Conservation (phyloP, 257 asterid genomes). For the Scutellaria galericulata region DNA sequence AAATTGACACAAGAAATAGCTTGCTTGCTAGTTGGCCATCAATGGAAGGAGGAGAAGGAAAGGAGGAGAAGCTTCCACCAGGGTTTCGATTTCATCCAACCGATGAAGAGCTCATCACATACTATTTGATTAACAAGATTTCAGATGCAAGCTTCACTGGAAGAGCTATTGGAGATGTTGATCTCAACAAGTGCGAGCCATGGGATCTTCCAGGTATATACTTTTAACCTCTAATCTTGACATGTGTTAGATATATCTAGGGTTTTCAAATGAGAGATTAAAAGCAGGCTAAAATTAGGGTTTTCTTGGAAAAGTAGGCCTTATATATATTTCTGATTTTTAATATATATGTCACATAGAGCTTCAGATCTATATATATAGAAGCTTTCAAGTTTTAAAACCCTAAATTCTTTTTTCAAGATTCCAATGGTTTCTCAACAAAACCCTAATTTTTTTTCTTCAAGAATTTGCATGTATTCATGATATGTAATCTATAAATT, state of each 20-base stretch:
- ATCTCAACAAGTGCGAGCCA: slow-evolving; percentile 93
- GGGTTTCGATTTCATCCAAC: slow-evolving; percentile 92
- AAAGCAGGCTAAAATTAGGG: slow-evolving; percentile 32
- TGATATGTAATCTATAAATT: not conserved
- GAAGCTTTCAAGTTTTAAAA: too few species aligned
- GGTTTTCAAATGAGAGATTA: slow-evolving; percentile 24
- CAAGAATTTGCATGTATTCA: not conserved
- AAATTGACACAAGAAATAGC: slow-evolving; percentile 8
- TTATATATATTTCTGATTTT: not conserved
- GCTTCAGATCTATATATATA: too few species aligned
- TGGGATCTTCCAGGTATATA: slow-evolving; percentile 92
- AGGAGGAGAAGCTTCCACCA: slow-evolving; percentile 76
- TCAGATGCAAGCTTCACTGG: slow-evolving; percentile 73
- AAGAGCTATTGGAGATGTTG: slow-evolving; percentile 88
- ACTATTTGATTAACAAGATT: slow-evolving; percentile 74
- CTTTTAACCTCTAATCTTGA: not conserved
- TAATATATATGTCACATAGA: too few species aligned
- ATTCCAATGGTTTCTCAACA: not conserved
- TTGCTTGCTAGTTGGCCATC: not conserved
- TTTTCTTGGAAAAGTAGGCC: not conserved
- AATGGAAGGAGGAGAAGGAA: slow-evolving; percentile 61
- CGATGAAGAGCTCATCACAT: slow-evolving; percentile 86
- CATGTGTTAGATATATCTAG: slow-evolving; percentile 22
- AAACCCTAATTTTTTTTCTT: not conserved
- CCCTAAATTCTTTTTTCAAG: not conserved